These are phyloP conservation scores for Amauroascus niger DNA, from an alignment of 2,329 filamentous ascomycete genomes.

Conservation along the genomic window DNA sequence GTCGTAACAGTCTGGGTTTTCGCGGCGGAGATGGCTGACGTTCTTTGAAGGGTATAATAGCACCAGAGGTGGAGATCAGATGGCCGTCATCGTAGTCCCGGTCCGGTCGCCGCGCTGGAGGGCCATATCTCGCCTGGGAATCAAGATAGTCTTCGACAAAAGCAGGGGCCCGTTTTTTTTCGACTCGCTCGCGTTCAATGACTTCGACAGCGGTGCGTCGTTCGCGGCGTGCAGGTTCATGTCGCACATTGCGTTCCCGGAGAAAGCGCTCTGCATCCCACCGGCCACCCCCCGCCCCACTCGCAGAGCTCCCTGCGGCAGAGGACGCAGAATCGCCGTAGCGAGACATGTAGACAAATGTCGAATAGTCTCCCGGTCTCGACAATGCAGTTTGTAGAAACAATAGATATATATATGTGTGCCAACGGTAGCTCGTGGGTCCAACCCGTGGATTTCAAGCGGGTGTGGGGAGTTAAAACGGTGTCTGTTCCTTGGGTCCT, in stretches of 20 bases:
- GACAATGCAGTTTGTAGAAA: background rate
- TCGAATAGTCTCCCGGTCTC: background rate
- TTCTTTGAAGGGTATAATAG: conserved; percentile 47
- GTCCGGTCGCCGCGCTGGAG: conserved; percentile 33
- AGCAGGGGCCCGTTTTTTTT: conserved; percentile 34
- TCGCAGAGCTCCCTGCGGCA: conserved; percentile 18
- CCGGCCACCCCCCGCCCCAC: conserved; percentile 23
- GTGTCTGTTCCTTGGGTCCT: background rate
- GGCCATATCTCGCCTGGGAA: conserved; percentile 36
- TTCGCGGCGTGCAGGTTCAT: conserved; percentile 19
- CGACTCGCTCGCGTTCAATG: conserved; percentile 32
- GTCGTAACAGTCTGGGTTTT: conserved; percentile 48
- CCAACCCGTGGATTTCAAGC: conserved; percentile 5
- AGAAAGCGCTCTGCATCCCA: conserved; percentile 36
- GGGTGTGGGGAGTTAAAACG: background rate
- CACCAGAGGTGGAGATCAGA: conserved; percentile 38
- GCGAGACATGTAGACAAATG: conserved; percentile 26
- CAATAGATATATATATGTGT: no score
- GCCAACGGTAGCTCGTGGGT: background rate
- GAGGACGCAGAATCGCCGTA: conserved; percentile 32
- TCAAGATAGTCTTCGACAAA: conserved; percentile 25
- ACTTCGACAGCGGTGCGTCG: conserved; percentile 9
- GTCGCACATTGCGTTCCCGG: conserved; percentile 37
- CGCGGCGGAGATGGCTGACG: conserved; percentile 44
- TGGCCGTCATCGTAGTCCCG: conserved; percentile 36